These are phyloP conservation scores for Verticillium isaacii DNA, from an alignment of 2,329 filamentous ascomycete genomes.

Conservation along the genomic window DNA sequence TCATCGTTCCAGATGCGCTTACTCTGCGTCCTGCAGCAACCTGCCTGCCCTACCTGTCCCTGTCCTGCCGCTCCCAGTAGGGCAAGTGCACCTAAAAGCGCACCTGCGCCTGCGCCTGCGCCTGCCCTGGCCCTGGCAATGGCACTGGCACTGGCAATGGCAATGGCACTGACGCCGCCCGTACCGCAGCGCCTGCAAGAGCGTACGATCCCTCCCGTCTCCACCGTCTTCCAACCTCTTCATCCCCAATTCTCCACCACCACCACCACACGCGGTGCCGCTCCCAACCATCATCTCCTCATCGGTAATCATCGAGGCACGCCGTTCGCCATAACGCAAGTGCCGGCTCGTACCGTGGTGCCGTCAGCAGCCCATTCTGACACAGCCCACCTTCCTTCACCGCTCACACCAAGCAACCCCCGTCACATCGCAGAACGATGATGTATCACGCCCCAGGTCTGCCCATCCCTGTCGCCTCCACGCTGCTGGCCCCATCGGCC, in stretches of 20 bases:
- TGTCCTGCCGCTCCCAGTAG: neutral
- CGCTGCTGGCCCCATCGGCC: neutral
- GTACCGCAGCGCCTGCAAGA: neutral
- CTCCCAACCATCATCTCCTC: neutral
- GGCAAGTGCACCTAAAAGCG: neutral
- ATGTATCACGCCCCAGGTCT: neutral
- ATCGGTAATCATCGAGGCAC: neutral
- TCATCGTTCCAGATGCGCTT: neutral
- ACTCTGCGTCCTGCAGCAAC: neutral
- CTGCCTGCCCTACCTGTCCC: neutral
- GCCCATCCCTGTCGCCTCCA: neutral
- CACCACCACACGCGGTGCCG: neutral
- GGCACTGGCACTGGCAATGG: neutral
- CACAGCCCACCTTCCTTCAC: neutral
- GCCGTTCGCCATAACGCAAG: neutral
- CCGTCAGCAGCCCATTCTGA: neutral
- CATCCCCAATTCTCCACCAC: neutral
- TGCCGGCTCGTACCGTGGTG: neutral
- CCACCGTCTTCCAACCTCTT: neutral
- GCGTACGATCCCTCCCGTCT: neutral
- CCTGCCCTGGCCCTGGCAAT: neutral
- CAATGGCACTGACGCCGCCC: neutral
- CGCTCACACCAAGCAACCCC: neutral
- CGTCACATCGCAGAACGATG: neutral
- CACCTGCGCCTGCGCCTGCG: neutral